These are phyloP conservation scores for Nephelium lappaceum DNA, from an alignment of 345 rosid genomes.

Conservation along the genomic window DNA sequence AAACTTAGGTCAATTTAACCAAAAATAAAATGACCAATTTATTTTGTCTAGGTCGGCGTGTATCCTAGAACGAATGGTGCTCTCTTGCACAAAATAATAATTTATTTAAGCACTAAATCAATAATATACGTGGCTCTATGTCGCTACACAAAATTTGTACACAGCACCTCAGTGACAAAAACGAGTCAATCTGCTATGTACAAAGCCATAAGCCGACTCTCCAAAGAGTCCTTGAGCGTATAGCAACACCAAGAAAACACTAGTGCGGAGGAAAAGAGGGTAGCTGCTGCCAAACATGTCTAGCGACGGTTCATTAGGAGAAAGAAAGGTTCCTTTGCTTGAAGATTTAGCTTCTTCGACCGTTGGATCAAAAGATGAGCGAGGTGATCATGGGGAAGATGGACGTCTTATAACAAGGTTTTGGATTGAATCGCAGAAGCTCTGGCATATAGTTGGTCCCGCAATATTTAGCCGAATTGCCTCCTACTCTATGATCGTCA, in stretches of 20 bases:
- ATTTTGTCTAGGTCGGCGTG: not conserved
- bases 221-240: no score
- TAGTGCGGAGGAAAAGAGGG: not conserved
- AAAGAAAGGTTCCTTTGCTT: slow-evolving; percentile 38
- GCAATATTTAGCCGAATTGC: slow-evolving; percentile 77
- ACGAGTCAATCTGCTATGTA: not conserved
- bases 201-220: not conserved
- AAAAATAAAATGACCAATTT: no score
- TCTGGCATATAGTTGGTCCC: slow-evolving; percentile 89
- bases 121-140: not conserved
- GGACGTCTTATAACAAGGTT: slow-evolving; percentile 36
- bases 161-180: no score
- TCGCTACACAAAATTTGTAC: not conserved
- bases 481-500: slow-evolving; percentile 77
- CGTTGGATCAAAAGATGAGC: not conserved
- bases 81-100: not conserved
- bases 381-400: not conserved
- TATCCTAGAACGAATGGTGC: not conserved
- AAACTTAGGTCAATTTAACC: no score
- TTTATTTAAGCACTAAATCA: not conserved
- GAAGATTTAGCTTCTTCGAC: slow-evolving; percentile 13
- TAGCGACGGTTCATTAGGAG: slow-evolving; percentile 25
- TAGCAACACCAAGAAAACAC: not conserved
- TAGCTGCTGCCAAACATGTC: slow-evolving; percentile 12
- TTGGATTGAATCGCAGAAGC: slow-evolving; percentile 77